Base-by-base conservation (phyloP, 768 basidiomycete species). In the Coprinopsis marcescibilis region DNA sequence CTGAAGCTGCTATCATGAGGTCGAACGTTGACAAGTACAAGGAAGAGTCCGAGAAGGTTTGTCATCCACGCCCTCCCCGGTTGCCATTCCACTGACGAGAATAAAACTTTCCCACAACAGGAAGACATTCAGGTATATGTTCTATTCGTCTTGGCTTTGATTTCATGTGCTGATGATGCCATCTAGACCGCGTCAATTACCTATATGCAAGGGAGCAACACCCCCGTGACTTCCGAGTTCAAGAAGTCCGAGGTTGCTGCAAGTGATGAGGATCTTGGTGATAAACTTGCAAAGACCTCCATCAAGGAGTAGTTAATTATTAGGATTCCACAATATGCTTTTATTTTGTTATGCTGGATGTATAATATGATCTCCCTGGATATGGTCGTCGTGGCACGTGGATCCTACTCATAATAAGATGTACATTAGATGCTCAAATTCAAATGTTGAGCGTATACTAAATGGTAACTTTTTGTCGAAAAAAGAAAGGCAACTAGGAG, bases 1-100 rank as follows among this genome's bases (percentile, higher is more conserved):
- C 66, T 2, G 70, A 69, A 33, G 72, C 74, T 2, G 70, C 71
- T 43, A 66, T 74, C 53, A 67, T 89, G 43, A 72, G 74, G 37
- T 74, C 73, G 36, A 75, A 84, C 36, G 61, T 94, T 19, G 68
- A 70, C 55, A 68, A 81, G 60, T 82, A 79, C 67, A 92, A 92
- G 66, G 78, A 81, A 56, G 90, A 92, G 61, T 89, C 88, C 3
- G 89, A 83, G 58, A 77, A 57, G 57, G 69, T 70, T 29, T 37
- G 60, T 52, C 29, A 6, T 6, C 14, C 14, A 27, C 14, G 35
- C 27, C 32, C 4, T 36, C 13, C 7, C 23, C 37, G 20, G 19
- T 4, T 12, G 6, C 6, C n/a, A 2, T 17, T n/a, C n/a, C 15
- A 6, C 25, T 19, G 11, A 21, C 21, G 2, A 21, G 26, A 43